Conservation (phyloP, 2,329 filamentous ascomycete species). For the Aureobasidium vineae region DNA sequence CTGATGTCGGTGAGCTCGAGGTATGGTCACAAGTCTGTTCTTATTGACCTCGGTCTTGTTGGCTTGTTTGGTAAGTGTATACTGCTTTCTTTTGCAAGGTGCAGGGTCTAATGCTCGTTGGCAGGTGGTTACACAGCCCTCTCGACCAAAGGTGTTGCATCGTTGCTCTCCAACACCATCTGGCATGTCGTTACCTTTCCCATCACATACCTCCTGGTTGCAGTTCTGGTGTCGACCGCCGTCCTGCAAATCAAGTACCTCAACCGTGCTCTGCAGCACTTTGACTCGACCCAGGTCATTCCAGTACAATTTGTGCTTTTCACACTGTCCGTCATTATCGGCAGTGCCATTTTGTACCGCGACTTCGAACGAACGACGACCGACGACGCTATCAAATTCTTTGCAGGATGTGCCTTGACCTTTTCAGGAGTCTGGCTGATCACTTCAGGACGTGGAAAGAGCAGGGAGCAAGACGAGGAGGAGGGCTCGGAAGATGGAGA, state of each 20-base stretch:
- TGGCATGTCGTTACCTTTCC: conserved; percentile 88
- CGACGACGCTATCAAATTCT: conserved; percentile 75
- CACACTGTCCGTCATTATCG: conserved; percentile 90
- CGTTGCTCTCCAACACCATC: conserved; percentile 86
- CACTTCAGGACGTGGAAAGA: conserved; percentile 71
- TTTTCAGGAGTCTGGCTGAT: conserved; percentile 98
- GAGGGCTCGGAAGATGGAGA: conserved; percentile 42
- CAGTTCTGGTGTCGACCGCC: conserved; percentile 77
- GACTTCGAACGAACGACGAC: conserved; percentile 84
- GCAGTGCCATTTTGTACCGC: conserved; percentile 87
- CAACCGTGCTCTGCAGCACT: conserved; percentile 84
- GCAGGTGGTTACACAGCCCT: conserved; percentile 92
- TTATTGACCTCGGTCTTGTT: conserved; percentile 91
- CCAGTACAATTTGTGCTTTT: conserved; percentile 97
- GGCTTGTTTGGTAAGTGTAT: conserved; percentile 73
- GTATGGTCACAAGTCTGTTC: conserved; percentile 81
- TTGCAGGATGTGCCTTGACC: conserved; percentile 85
- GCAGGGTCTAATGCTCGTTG: not conserved
- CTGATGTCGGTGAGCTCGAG: conserved; percentile 79
- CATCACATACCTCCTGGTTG: conserved; percentile 81
- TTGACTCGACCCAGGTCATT: conserved; percentile 97
- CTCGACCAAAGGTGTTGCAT: conserved; percentile 94
- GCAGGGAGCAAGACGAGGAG: conserved; percentile 55
- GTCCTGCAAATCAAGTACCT: conserved; percentile 97
- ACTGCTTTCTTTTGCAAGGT: conserved; percentile 2